Evolutionary conservation across 305 asterid species (phyloP).

Genomic region (Fraxinus angustifolia): DNA sequence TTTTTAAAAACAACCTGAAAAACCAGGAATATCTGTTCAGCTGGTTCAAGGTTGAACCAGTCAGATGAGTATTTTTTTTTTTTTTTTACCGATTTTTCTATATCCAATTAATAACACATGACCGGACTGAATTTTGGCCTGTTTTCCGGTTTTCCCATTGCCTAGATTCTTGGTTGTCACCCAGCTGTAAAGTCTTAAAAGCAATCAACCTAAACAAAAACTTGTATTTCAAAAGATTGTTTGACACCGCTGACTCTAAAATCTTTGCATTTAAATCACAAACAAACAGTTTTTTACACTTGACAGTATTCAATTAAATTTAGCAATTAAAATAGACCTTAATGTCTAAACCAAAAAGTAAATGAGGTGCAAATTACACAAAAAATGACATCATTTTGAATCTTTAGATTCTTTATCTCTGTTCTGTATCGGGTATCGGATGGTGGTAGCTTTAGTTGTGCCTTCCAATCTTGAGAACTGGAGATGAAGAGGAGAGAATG

Average conservation of each 20-base stretch:
- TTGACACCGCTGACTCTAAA: background rate
- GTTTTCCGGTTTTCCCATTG: background rate
- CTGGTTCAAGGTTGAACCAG: background rate
- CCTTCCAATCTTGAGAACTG: constrained; percentile 94
- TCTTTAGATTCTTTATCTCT: constrained; percentile 50
- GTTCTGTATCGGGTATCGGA: constrained; percentile 76
- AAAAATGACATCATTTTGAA: background rate
- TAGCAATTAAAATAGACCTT: background rate
- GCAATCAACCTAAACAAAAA: background rate
- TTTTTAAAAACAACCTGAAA: background rate
- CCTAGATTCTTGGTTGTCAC: background rate
- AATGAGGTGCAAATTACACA: background rate
- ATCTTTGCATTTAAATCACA: background rate
- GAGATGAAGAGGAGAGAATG: constrained; percentile 16
- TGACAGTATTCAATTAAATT: background rate
- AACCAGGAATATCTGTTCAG: background rate
- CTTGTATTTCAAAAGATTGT: background rate
- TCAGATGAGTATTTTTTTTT: background rate
- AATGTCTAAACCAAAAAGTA: background rate
- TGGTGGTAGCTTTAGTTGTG: constrained; percentile 61
- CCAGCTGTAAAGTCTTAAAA: background rate
- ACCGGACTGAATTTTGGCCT: background rate
- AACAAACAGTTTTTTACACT: background rate
- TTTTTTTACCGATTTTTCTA: background rate
- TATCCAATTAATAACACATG: background rate